Evolutionary conservation across 2,329 filamentous ascomycete species (phyloP).

Genomic region (Epichloe sp.): DNA sequence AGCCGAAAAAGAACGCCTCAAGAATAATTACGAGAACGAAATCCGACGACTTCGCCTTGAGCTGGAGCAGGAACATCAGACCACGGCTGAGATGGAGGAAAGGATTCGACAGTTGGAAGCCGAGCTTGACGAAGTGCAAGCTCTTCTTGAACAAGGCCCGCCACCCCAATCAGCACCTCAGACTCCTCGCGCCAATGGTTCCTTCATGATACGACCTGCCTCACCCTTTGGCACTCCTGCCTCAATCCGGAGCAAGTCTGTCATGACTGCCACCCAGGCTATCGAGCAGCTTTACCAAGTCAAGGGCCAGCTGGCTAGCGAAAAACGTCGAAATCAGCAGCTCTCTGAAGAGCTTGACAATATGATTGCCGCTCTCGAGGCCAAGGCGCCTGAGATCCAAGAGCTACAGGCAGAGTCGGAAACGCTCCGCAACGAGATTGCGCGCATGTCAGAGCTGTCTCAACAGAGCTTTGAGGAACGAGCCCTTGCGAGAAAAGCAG

Average conservation of each 20-base stretch:
- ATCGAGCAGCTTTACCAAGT: conserved; percentile 52
- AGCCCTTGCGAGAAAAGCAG: conserved; percentile 63
- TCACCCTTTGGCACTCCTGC: conserved; percentile 51
- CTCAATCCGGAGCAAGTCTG: conserved; percentile 41
- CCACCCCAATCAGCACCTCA: conserved; percentile 39
- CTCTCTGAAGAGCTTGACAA: conserved; percentile 70
- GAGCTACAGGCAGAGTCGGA: conserved; percentile 74
- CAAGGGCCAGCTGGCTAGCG: conserved; percentile 60
- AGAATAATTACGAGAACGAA: conserved; percentile 52
- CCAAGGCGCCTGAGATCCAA: conserved; percentile 75
- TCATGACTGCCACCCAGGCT: conserved; percentile 46
- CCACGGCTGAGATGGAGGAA: conserved; percentile 32
- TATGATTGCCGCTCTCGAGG: conserved; percentile 73
- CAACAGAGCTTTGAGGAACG: conserved; percentile 72
- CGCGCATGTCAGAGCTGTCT: conserved; percentile 73
- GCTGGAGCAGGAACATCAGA: conserved; percentile 40
- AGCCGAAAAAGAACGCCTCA: conserved; percentile 42
- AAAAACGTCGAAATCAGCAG: conserved; percentile 62
- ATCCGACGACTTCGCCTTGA: conserved; percentile 42
- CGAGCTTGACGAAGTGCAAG: conserved; percentile 41
- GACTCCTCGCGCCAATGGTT: conserved; percentile 48
- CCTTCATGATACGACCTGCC: conserved; percentile 34
- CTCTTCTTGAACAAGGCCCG: conserved; percentile 29
- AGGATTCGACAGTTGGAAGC: conserved; percentile 36
- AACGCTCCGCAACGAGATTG: conserved; percentile 64